Evolutionary conservation across 805 yeast genomes (phyloP), one percentile per base, ranked within the genome.

Genomic region (Ogataea philodendri): DNA sequence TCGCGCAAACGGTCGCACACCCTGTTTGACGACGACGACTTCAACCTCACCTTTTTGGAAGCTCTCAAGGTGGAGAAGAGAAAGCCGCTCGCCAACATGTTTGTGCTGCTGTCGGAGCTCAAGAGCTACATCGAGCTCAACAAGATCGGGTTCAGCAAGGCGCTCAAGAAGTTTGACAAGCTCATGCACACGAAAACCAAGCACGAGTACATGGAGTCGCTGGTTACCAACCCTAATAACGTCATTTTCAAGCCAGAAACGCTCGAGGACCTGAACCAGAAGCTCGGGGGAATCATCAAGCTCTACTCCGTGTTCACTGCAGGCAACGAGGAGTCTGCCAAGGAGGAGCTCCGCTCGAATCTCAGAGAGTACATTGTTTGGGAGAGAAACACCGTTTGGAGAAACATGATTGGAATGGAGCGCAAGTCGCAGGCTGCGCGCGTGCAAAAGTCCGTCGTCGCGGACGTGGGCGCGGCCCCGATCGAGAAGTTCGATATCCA

Each of bases 331-430:
- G 70, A 68, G 7, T 39, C 55, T 11, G 68, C 75, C 25, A 66
- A 63, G 30, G 59, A 62, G 24, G 78, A 72, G 33, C 59, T 74
- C 37, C 66, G 69, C 45, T 63, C 74, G 3, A 72, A 72, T 45
- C 63, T 90, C 45, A 71, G 97, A 45, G 98, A 90, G 52, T 95
- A 90, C 59, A 84, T 90, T 22, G 96, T 89, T 13, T 90, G 96
- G 94, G 97, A 90, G 63, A 74, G 98, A 59, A 88, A 88, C 58
- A 90, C 97, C 0, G 97, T 90, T 18, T 90, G 98, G 98, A 81
- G 93, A 56, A 97, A 90, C 60, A 81, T 90, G 82, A 82, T 90
- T 56, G 90, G 93, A 15, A 62, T 89, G 50, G 96, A 89, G 57
- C 74, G 96, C 48, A 84, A 84, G 51, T 69, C 89, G 1, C 90